Conservation (phyloP, 1,284 basidiomycete species). For the Cutaneotrichosporon cutaneum region DNA sequence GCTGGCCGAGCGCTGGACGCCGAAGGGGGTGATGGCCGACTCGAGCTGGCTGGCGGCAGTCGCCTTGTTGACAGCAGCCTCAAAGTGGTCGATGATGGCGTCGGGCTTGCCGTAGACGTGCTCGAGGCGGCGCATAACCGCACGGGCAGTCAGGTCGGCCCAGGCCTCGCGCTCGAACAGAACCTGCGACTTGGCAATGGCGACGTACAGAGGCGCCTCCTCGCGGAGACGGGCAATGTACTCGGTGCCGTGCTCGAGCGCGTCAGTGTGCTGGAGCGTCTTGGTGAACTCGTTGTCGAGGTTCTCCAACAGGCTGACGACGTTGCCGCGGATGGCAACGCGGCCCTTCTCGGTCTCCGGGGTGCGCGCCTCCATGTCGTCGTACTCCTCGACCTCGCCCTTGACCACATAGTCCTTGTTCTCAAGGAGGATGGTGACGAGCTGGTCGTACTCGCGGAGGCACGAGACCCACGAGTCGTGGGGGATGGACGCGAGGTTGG, state of each 20-base stretch:
- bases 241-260: slow-evolving; percentile 82
- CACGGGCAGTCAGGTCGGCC: slow-evolving; percentile 76
- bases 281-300: slow-evolving; percentile 98
- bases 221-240: slow-evolving; percentile 95
- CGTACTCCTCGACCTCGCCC: slow-evolving; percentile 88
- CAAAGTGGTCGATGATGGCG: slow-evolving; percentile 86
- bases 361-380: slow-evolving; percentile 81
- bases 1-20: slow-evolving; percentile 61
- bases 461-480: slow-evolving; percentile 87
- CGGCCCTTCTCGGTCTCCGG: slow-evolving; percentile 58
- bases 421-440: slow-evolving; percentile 70
- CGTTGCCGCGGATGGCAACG: slow-evolving; percentile 72
- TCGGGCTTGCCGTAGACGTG: slow-evolving; percentile 99
- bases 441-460: slow-evolving; percentile 81
- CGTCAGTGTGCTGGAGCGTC: slow-evolving; percentile 96
- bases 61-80: slow-evolving; percentile 60
- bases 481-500: slow-evolving; percentile 72
- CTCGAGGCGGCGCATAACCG: slow-evolving; percentile 92
- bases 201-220: slow-evolving; percentile 90
- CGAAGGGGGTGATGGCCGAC: slow-evolving; percentile 60
- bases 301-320: slow-evolving; percentile 93
- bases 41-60: slow-evolving; percentile 59
- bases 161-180: slow-evolving; percentile 81
- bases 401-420: slow-evolving; percentile 72
- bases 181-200: slow-evolving; percentile 86